A percentile compares a stretch with the other conserved stretches of the same genome.
Evolutionary conservation across 495 filamentous ascomycete species (phyloP).

Genomic region (Tuber brumale): DNA sequence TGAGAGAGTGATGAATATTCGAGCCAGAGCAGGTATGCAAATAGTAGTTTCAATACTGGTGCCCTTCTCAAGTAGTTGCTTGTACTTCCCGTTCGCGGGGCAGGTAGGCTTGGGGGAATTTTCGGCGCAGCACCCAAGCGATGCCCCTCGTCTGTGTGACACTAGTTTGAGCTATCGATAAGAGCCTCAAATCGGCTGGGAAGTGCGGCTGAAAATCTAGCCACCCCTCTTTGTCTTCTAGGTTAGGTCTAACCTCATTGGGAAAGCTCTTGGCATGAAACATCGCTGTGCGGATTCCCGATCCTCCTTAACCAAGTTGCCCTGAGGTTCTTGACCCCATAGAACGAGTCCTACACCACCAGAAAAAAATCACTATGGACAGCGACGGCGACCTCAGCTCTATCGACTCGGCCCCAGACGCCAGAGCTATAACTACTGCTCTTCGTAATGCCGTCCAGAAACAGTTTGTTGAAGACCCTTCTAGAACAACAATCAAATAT

Average conservation of each 20-base stretch:
- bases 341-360: neutral
- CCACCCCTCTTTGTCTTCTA: neutral
- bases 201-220: neutral
- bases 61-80: neutral
- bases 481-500: slow-evolving; percentile 68
- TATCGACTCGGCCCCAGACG: neutral
- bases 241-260: neutral
- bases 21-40: neutral
- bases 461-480: slow-evolving; percentile 54
- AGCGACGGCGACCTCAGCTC: slow-evolving; percentile 12
- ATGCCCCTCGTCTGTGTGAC: neutral
- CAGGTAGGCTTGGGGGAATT: neutral
- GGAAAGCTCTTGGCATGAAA: neutral
- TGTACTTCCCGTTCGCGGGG: neutral
- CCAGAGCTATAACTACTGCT: slow-evolving; percentile 22
- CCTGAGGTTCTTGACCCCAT: neutral
- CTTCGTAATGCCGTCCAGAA: slow-evolving; percentile 56
- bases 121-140: neutral
- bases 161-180: neutral
- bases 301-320: neutral
- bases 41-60: neutral
- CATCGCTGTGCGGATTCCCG: neutral
- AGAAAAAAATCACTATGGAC: slow-evolving; percentile 13
- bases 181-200: neutral
- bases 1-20: neutral